Evolutionary conservation across 2,329 filamentous ascomycete genomes (phyloP), one percentile per base, ranked within the genome.

Genomic region (Epichloe hybrida): DNA sequence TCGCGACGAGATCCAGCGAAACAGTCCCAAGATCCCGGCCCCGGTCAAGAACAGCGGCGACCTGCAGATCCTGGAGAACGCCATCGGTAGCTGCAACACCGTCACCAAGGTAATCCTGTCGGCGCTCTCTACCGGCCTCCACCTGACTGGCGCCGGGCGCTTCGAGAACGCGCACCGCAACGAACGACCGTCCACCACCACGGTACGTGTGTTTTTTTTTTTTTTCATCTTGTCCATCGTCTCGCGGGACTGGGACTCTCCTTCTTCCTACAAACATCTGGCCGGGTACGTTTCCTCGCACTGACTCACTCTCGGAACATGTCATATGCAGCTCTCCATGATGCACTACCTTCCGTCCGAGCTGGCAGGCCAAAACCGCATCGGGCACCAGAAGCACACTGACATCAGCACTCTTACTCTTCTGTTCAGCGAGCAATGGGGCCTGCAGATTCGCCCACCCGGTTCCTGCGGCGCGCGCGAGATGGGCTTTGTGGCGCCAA

Each of bases 381-480:
- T 76, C 56, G 73, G 73, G 23, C 74, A 77, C 64, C 71, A 76
- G 64, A 76, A 75, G 64, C 75, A 79, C 65, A 79, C 76, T 23
- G 76, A 79, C 64, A 72, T 79, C 62, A 72, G 73, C 59, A 72
- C 72, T 17, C 64, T 79, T 39, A 78, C 76, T 6, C 63, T 79
- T 45, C 69, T 80, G 41, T 79, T 79, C 68, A 70, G 66, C 58
- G 70, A 76, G 62, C 70, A 77, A 63, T 76, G 73, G 72, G 77
- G 77, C 6, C 70, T 80, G 34, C 77, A 81, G 62, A 69, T 79
- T 54, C 72, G 72, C 3, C 72, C 74, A 0, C 75, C 75, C 2
- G 62, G 62, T 11, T 53, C 57, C 35, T 59, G 57, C 53, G 72
- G 70, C 17, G 62, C 66, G 8, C 64, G 67, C 35, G 68, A 72